phyloP scores from a whole-genome alignment of 371 early-diverging fungal species.

The Mortierella sp. region DNA sequence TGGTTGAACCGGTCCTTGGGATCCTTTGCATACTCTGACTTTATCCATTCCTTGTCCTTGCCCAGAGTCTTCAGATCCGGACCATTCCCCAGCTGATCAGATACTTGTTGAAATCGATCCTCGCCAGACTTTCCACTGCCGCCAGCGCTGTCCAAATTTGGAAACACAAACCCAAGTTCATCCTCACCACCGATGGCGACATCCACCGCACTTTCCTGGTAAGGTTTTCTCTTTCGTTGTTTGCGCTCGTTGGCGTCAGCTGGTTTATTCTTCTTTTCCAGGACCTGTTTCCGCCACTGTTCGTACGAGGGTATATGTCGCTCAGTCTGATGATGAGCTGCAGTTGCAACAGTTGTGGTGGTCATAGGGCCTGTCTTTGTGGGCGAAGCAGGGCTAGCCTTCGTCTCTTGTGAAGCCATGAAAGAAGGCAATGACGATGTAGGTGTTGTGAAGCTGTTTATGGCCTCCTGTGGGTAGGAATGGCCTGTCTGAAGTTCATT shows the following conservation, averaged over 20 bases:
- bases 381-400: neutral
- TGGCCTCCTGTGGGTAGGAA: neutral
- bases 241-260: slow-evolving; percentile 37
- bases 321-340: slow-evolving; percentile 17
- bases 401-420: neutral
- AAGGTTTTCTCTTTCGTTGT: slow-evolving; percentile 45
- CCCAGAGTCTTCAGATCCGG: slow-evolving; percentile 20
- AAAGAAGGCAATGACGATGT: neutral
- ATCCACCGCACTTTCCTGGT: slow-evolving; percentile 47
- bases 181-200: slow-evolving; percentile 51
- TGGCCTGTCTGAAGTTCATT: neutral
- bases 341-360: neutral
- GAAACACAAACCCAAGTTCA: slow-evolving; percentile 47
- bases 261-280: slow-evolving; percentile 43
- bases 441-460: neutral
- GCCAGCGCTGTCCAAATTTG: slow-evolving; percentile 34
- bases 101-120: slow-evolving; percentile 24
- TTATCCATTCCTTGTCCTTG: slow-evolving; percentile 39
- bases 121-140: slow-evolving; percentile 17
- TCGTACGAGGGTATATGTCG: slow-evolving; percentile 53
- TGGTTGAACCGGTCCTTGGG: slow-evolving; percentile 91
- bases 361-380: neutral
- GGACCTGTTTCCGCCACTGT: slow-evolving; percentile 52
- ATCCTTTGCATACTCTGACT: slow-evolving; percentile 56
- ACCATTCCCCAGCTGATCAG: slow-evolving; percentile 41